phyloP scores from a whole-genome alignment of 2,329 filamentous ascomycete genomes.

The Fusarium virguliforme region DNA sequence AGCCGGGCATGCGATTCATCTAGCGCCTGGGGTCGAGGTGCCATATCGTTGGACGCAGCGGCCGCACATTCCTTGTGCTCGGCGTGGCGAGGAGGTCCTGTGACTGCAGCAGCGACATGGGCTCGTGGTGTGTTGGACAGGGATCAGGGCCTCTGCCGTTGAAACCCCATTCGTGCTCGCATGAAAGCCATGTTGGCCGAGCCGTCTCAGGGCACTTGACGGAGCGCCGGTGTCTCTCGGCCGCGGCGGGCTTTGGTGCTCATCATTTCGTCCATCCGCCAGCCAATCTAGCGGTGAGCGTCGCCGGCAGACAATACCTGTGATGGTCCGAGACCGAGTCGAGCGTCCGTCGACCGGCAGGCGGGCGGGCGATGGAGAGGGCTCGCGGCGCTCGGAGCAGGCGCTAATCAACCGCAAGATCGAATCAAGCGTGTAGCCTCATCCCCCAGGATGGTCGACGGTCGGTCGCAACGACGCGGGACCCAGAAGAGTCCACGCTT shows the following conservation, averaged over 20 bases:
- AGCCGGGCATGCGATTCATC: slow-evolving; percentile 37
- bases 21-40: slow-evolving; percentile 32
- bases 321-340: slow-evolving; percentile 42
- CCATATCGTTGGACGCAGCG: slow-evolving; percentile 36
- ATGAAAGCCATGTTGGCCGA: slow-evolving; percentile 40
- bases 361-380: slow-evolving; percentile 31
- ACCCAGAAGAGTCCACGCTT: slow-evolving; percentile 34
- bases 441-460: slow-evolving; percentile 39
- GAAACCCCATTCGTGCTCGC: slow-evolving; percentile 51
- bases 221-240: slow-evolving; percentile 42
- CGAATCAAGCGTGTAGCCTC: slow-evolving; percentile 37
- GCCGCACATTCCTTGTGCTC: slow-evolving; percentile 44
- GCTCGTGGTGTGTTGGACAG: slow-evolving; percentile 51
- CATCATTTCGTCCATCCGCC: slow-evolving; percentile 36
- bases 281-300: slow-evolving; percentile 51
- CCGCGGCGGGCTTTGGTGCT: slow-evolving; percentile 46
- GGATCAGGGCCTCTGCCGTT: slow-evolving; percentile 49
- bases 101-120: slow-evolving; percentile 50
- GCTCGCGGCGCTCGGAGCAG: slow-evolving; percentile 35
- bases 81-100: slow-evolving; percentile 52
- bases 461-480: slow-evolving; percentile 23
- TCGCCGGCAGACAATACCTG: slow-evolving; percentile 32
- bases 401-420: slow-evolving; percentile 34
- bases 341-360: slow-evolving; percentile 41
- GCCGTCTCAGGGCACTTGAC: slow-evolving; percentile 44